A percentile compares a stretch with the other conserved stretches of the same genome.
phyloP scores from a whole-genome alignment of 805 yeast genomes.

The Wickerhamiella shivajii region DNA sequence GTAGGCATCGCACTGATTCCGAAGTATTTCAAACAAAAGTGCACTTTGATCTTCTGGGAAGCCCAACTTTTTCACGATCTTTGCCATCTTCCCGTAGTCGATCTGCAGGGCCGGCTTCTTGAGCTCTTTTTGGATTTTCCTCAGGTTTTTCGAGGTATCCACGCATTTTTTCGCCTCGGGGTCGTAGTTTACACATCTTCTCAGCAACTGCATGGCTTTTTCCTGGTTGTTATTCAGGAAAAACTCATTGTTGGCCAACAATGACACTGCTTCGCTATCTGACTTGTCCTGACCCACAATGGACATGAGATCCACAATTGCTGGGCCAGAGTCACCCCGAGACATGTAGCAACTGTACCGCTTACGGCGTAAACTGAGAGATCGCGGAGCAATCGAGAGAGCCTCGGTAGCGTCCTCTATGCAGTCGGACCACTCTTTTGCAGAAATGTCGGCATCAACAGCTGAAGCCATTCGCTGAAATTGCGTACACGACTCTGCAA shows the following conservation, averaged over 20 bases:
- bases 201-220: constrained; percentile 36
- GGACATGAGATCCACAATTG: constrained; percentile 24
- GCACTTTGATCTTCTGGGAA: constrained; percentile 12
- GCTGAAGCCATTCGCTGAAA: constrained; percentile 7
- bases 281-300: constrained; percentile 19
- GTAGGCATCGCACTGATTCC: constrained; percentile 17
- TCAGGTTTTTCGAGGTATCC: constrained; percentile 21
- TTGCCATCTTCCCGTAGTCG: constrained; percentile 9
- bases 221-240: constrained; percentile 31
- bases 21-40: constrained; percentile 15
- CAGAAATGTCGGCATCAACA: constrained; percentile 12
- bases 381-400: constrained; percentile 20
- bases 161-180: constrained; percentile 57
- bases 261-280: constrained; percentile 20
- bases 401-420: constrained; percentile 18
- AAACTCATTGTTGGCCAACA: constrained; percentile 36
- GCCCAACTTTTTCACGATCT: constrained; percentile 8
- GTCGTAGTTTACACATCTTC: constrained; percentile 62
- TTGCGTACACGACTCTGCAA: constrained; percentile 11
- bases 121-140: constrained; percentile 19
- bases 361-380: constrained; percentile 16
- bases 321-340: constrained; percentile 22
- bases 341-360: constrained; percentile 25
- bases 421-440: constrained; percentile 16
- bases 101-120: constrained; percentile 13